Evolutionary conservation across 306 rosid genomes (phyloP).

Genomic region (Castanopsis chinensis): DNA sequence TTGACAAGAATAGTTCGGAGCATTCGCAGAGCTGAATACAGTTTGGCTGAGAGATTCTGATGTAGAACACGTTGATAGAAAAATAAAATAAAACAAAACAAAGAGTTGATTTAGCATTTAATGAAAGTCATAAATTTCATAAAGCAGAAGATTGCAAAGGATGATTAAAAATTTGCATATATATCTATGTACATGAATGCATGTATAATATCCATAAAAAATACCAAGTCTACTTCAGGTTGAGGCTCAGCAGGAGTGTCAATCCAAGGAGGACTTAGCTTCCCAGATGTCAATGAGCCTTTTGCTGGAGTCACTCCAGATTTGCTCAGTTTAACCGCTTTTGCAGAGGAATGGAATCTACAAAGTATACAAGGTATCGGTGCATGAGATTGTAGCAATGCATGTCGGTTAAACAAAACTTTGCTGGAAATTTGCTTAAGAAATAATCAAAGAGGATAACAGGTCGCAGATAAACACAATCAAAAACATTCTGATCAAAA

Average conservation of each 20-base stretch:
- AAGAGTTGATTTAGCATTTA: neutral
- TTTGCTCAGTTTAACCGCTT: slow-evolving; percentile 51
- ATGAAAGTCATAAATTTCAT: slow-evolving; percentile 15
- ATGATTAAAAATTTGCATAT: neutral
- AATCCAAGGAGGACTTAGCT: slow-evolving; percentile 34
- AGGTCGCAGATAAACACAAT: slow-evolving; percentile 3
- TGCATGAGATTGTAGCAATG: neutral
- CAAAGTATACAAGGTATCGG: slow-evolving; percentile 15
- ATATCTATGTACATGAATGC: neutral
- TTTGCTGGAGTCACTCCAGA: slow-evolving; percentile 56
- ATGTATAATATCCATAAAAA: neutral
- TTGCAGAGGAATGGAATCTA: slow-evolving; percentile 68
- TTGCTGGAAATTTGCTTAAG: neutral
- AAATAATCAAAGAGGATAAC: neutral
- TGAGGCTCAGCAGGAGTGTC: slow-evolving; percentile 52
- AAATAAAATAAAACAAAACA: neutral
- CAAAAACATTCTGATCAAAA: slow-evolving; percentile 17
- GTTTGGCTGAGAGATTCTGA: slow-evolving; percentile 74
- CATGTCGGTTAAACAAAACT: slow-evolving; percentile 22
- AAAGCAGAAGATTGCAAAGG: neutral
- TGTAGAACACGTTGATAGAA: slow-evolving; percentile 10
- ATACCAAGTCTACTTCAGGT: slow-evolving; percentile 67
- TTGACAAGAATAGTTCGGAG: slow-evolving; percentile 61
- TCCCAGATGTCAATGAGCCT: slow-evolving; percentile 61
- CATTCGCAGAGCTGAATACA: slow-evolving; percentile 62